Base-by-base conservation (phyloP, 2,329 filamentous ascomycete genomes). In the Cryphonectria radicalis region DNA sequence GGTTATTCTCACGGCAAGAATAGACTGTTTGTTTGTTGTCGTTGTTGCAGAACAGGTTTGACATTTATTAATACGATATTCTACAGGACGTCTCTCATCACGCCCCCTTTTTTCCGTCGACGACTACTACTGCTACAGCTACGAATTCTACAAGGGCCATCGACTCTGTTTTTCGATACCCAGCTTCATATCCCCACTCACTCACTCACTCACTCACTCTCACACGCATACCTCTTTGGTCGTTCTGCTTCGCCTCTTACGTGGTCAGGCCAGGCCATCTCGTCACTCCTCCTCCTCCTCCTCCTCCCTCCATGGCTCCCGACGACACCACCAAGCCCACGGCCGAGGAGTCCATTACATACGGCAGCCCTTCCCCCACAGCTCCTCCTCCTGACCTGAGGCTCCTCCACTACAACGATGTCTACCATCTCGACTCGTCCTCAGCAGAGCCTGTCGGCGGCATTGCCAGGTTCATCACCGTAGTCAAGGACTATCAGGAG, bases 321-420 rank as follows among this genome's bases (percentile, higher is more conserved):
- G 50, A 57, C 59, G 72, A 66, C 46, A 68, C 67, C 19, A 25
- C 62, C 32, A 68, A 53, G 60, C 72, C 72, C 28, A 70, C 72
- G 37, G 68, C 72, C 7, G 71, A 72, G 4, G 72, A 73, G 68
- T 63, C 70, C 13, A 74, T 79, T 14, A 81, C 79, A 2, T 81
- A 77, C 71, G 76, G 76, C 69, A 79, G 78, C 4, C 79, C 78
- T 42, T 73, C 74, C 6, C 14, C 42, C 42, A 19, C 42, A 17
- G 70, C 74, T 11, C 74, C 76, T 3, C 76, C 80, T 19, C 92
- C 93, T 62, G 92, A 94, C 79, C 82, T 97, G 66, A 90, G 94
- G n/a, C 82, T 97, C 69, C 80, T 97, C 43, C 95, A 97, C 82
- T 97, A 92, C 85, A 97, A 97, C 81, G 94, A 98, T 82, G 94